These are phyloP conservation scores for Fraxinus albicans DNA, from an alignment of 305 asterid species.

Conservation along the genomic window DNA sequence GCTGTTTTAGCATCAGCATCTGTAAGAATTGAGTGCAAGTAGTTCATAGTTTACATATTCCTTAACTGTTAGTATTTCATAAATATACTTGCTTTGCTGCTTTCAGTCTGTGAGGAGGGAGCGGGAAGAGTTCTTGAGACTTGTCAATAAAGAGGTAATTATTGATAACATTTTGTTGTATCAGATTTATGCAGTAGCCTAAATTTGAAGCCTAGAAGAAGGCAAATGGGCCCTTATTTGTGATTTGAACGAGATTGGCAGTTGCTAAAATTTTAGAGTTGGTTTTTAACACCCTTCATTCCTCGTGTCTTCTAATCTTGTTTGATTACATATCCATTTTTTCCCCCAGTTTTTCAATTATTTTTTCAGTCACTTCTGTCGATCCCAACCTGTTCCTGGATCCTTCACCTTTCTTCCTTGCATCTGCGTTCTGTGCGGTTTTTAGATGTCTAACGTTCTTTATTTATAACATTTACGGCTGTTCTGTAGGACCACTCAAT, in stretches of 20 bases:
- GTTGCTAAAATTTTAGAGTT: background rate
- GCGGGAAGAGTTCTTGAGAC: constrained; percentile 93
- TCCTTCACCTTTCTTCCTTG: background rate
- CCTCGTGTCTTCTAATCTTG: background rate
- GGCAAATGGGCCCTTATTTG: background rate
- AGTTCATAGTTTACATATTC: constrained; percentile 20
- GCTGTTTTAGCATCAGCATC: constrained; percentile 94
- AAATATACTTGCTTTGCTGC: constrained; percentile 28
- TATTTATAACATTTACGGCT: background rate
- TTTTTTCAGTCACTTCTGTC: background rate
- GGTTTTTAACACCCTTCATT: background rate
- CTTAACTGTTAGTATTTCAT: constrained; percentile 24
- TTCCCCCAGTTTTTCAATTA: background rate
- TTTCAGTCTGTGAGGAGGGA: constrained; percentile 98
- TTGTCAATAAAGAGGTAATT: constrained; percentile 93
- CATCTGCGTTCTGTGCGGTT: background rate
- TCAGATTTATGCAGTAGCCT: constrained; percentile 8
- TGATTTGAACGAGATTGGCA: background rate
- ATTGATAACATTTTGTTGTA: constrained; percentile 1
- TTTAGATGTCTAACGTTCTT: background rate
- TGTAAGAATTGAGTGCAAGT: constrained; percentile 42
- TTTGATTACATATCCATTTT: constrained; percentile 8
- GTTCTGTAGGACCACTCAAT: background rate
- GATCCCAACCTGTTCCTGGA: background rate
- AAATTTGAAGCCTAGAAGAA: constrained; percentile 4